These are phyloP conservation scores for Arthroderma sp. DNA, from an alignment of 2,329 filamentous ascomycete genomes.

Conservation along the genomic window DNA sequence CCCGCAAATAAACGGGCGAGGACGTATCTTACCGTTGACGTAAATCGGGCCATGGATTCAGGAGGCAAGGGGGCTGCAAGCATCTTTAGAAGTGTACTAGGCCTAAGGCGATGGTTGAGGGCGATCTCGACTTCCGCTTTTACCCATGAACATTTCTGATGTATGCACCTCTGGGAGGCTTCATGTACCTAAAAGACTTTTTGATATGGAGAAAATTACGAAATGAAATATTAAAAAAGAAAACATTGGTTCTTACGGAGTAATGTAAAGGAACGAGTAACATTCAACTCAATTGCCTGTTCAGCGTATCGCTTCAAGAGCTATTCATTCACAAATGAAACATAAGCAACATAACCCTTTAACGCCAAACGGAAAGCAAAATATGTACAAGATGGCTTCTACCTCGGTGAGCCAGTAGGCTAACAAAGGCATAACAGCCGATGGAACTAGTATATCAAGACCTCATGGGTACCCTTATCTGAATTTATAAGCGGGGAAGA, in stretches of 20 bases:
- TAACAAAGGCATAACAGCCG: neutral
- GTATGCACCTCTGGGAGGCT: neutral
- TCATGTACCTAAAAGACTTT: neutral
- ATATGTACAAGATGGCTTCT: conserved; percentile 2
- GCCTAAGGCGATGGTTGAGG: neutral
- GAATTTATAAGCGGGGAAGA: conserved; percentile 34
- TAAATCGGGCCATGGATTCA: neutral
- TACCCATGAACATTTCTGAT: neutral
- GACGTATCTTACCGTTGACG: neutral
- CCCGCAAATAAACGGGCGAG: neutral
- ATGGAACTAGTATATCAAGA: neutral
- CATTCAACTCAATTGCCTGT: neutral
- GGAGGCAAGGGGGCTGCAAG: neutral
- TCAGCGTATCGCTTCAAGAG: neutral
- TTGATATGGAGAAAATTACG: neutral
- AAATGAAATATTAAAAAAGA: neutral
- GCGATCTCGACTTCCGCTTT: neutral
- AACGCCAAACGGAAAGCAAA: neutral
- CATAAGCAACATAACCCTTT: neutral
- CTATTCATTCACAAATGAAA: neutral
- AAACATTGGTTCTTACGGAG: neutral
- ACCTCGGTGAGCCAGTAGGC: neutral
- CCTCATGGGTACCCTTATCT: conserved; percentile 21
- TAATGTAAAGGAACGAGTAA: neutral
- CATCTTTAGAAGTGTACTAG: neutral